Base-by-base conservation (phyloP, 2,329 filamentous ascomycete species). In the Alternaria burnsii region DNA sequence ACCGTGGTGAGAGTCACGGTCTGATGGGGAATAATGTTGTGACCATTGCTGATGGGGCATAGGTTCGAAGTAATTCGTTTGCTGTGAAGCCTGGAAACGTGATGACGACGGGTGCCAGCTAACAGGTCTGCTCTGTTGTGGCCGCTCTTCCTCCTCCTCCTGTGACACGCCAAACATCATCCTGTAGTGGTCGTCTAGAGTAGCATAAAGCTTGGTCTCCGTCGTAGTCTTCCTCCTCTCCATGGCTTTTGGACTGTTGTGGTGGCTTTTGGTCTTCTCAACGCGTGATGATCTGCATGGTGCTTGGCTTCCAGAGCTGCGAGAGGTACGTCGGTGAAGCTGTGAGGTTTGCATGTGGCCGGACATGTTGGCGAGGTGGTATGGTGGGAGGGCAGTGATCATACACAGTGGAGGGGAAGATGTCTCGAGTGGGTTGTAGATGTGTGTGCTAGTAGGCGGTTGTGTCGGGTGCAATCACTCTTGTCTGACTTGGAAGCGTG, bases 71-170 rank as follows among this genome's bases (percentile, higher is more conserved):
- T 70, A 63, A 44, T 64, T 62, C 11, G 73, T 69, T 24, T 69
- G 65, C 26, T 58, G 66, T 18, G 67, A 55, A 40, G 62, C 57
- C 34, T 65, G 61, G 65, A 81, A 74, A 34, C 75, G 76, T 59
- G 86, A 82, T 10, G 89, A 86, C 22, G 86, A 85, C 3, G 90
- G 89, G 75, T 93, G 91, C 91, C 91, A 93, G 82, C 90, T 93
- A 46, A 91, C 82, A 6, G 91, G 90, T 42, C 91, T 69, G 51
- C 66, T 68, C 34, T 69, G 62, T 51, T 76, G 69, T 41, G 63
- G 69, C 41, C 62, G 69, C 28, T 73, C 67, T 24, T 76, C 72
- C 8, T 52, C 62, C 50, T 73, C 70, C 32, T 77, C 73, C 32
- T 71, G 61, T 44, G 66, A 67, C 28, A 76, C 66, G 8, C 78